phyloP scores from a whole-genome alignment of 2,329 filamentous ascomycete species.

The Clonostachys sp. region DNA sequence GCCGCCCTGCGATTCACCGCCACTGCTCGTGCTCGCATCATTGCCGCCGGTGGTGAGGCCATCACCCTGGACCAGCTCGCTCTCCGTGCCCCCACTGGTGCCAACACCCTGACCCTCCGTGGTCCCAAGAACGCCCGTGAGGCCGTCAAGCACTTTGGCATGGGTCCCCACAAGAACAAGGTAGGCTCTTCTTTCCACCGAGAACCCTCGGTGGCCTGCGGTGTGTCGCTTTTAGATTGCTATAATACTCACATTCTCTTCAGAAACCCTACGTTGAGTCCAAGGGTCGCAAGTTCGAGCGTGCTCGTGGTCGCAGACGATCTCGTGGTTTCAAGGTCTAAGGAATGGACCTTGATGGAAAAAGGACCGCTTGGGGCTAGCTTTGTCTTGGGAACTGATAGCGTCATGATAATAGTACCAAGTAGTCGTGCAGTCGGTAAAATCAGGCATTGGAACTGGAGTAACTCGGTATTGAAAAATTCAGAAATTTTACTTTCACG shows the following conservation, averaged over 20 bases:
- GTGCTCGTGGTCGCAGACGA: slow-evolving; percentile 95
- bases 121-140: slow-evolving; percentile 98
- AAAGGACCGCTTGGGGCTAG: neutral
- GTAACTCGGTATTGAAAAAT: slow-evolving; percentile 37
- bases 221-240: neutral
- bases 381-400: neutral
- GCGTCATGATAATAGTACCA: neutral
- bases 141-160: slow-evolving; percentile 98
- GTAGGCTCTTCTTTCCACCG: slow-evolving; percentile 38
- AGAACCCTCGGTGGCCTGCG: neutral
- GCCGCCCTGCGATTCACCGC: slow-evolving; percentile 96
- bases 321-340: slow-evolving; percentile 99
- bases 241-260: slow-evolving; percentile 25
- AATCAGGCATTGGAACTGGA: slow-evolving; percentile 6
- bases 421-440: neutral
- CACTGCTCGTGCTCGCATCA: slow-evolving; percentile 88
- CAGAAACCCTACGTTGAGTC: slow-evolving; percentile 95
- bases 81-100: slow-evolving; percentile 87
- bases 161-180: slow-evolving; percentile 98
- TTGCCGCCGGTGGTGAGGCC: slow-evolving; percentile 89
- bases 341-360: slow-evolving; percentile 29
- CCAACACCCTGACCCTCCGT: slow-evolving; percentile 95
- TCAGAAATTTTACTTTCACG: neutral
- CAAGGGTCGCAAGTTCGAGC: slow-evolving; percentile 99
- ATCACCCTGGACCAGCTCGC: slow-evolving; percentile 97